Evolutionary conservation across 2,329 filamentous ascomycete genomes (phyloP).

Genomic region (Penicillium psychrosexuale): DNA sequence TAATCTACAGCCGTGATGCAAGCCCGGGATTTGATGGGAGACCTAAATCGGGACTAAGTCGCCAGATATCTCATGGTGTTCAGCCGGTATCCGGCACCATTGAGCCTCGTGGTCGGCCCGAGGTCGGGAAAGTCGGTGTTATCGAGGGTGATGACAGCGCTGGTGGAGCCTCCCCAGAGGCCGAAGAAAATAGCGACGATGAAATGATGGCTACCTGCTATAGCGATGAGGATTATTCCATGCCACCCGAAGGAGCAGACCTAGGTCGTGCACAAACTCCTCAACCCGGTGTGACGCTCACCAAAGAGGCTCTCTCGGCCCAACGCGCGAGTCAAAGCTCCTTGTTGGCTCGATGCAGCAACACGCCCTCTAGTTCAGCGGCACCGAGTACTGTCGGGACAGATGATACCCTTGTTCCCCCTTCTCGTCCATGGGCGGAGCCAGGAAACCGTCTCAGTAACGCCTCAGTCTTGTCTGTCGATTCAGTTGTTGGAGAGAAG

Average conservation of each 20-base stretch:
- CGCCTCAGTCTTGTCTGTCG: slow-evolving; percentile 52
- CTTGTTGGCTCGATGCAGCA: slow-evolving; percentile 13
- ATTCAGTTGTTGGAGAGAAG: slow-evolving; percentile 59
- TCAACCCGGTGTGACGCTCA: slow-evolving; percentile 13
- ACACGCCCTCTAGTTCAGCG: slow-evolving; percentile 26
- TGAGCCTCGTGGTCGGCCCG: slow-evolving; percentile 29
- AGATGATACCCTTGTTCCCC: slow-evolving; percentile 34
- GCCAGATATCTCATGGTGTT: slow-evolving; percentile 41
- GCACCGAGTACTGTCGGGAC: slow-evolving; percentile 29
- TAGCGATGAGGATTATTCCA: slow-evolving; percentile 41
- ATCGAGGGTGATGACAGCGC: slow-evolving; percentile 31
- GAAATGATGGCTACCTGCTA: slow-evolving; percentile 38
- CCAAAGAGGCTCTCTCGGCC: slow-evolving; percentile 17
- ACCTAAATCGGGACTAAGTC: slow-evolving; percentile 33
- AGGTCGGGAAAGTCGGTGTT: slow-evolving; percentile 25
- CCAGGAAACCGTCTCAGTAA: slow-evolving; percentile 37
- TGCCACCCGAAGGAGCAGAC: slow-evolving; percentile 36
- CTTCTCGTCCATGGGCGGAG: slow-evolving; percentile 30
- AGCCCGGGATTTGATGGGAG: slow-evolving; percentile 33
- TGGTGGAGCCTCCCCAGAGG: slow-evolving; percentile 29
- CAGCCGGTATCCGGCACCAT: slow-evolving; percentile 41
- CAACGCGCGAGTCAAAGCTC: slow-evolving; percentile 32
- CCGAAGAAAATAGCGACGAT: slow-evolving; percentile 38
- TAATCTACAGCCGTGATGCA: slow-evolving; percentile 40
- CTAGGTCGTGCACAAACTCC: slow-evolving; percentile 24